phyloP scores from a whole-genome alignment of 305 asterid genomes.

The Plantago coronopus region DNA sequence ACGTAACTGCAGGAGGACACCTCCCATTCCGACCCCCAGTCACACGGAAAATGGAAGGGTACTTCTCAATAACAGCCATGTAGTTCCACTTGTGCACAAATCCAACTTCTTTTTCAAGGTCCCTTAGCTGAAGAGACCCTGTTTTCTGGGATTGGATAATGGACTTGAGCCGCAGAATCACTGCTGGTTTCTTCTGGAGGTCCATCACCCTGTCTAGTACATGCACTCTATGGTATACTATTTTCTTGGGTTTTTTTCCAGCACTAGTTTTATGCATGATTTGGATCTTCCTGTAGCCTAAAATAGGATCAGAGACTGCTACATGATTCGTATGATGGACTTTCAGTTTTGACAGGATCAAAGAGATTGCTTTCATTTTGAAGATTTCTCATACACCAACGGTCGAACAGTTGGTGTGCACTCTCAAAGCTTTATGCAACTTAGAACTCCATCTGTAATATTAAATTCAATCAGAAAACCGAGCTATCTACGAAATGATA shows the following conservation, averaged over 20 bases:
- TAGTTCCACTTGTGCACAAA: constrained; percentile 89
- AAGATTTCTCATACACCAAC: constrained; percentile 30
- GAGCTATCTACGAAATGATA: no score
- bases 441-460: no score
- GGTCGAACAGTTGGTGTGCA: constrained; percentile 44
- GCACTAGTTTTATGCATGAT: constrained; percentile 53
- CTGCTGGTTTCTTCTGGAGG: constrained; percentile 74
- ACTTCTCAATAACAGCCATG: constrained; percentile 76
- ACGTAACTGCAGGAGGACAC: constrained; percentile 67
- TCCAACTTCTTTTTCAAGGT: constrained; percentile 91
- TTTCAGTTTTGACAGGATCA: neutral
- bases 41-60: constrained; percentile 66
- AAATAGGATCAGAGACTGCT: constrained; percentile 16
- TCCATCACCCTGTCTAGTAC: constrained; percentile 88
- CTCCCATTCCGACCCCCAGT: constrained; percentile 38
- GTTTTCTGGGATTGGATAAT: constrained; percentile 66
- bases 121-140: constrained; percentile 62
- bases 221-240: constrained; percentile 63
- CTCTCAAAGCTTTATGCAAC: no score
- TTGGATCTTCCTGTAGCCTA: constrained; percentile 34
- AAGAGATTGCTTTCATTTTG: constrained; percentile 23
- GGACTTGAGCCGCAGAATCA: constrained; percentile 61
- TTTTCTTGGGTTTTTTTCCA: constrained; percentile 83
- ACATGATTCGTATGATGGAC: neutral
- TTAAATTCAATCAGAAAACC: no score